Conservation (phyloP, 352 stramenopile species). For the Ochromonadaceae sp. region DNA sequence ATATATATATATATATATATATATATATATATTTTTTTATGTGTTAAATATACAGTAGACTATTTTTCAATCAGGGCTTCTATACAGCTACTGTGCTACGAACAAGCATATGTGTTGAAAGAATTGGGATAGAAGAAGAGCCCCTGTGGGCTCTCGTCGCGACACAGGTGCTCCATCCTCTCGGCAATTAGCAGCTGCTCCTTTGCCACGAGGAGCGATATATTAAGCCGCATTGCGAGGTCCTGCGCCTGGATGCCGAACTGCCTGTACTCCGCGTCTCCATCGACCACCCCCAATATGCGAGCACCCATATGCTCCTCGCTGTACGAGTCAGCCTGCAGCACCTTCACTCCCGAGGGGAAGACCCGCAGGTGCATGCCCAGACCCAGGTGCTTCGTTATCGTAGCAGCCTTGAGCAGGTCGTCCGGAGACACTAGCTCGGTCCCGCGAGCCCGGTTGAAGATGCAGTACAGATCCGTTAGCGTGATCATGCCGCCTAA, state of each 20-base stretch:
- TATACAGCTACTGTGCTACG: too few species aligned
- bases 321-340: slow-evolving; percentile 51
- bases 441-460: slow-evolving; percentile 88
- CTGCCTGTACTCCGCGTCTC: slow-evolving; percentile 43
- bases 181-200: slow-evolving; percentile 88
- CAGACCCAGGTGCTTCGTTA: slow-evolving; percentile 42
- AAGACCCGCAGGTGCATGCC: slow-evolving; percentile 82
- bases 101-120: too few species aligned
- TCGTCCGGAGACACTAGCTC: slow-evolving; percentile 93
- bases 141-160: slow-evolving; percentile 84
- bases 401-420: slow-evolving; percentile 63
- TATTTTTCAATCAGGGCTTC: too few species aligned
- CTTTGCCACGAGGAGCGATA: slow-evolving; percentile 79
- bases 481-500: slow-evolving; percentile 91
- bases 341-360: slow-evolving; percentile 69
- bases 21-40: too few species aligned
- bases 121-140: slow-evolving; percentile 83
- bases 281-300: slow-evolving; percentile 51
- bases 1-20: too few species aligned
- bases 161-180: slow-evolving; percentile 70
- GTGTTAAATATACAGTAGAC: too few species aligned
- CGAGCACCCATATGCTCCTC: slow-evolving; percentile 55
- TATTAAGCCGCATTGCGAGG: slow-evolving; percentile 68
- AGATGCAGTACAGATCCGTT: slow-evolving; percentile 96
- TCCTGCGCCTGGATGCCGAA: slow-evolving; percentile 60